Conservation (phyloP, 2,329 filamentous ascomycete genomes). For the Microdochium paspali region DNA sequence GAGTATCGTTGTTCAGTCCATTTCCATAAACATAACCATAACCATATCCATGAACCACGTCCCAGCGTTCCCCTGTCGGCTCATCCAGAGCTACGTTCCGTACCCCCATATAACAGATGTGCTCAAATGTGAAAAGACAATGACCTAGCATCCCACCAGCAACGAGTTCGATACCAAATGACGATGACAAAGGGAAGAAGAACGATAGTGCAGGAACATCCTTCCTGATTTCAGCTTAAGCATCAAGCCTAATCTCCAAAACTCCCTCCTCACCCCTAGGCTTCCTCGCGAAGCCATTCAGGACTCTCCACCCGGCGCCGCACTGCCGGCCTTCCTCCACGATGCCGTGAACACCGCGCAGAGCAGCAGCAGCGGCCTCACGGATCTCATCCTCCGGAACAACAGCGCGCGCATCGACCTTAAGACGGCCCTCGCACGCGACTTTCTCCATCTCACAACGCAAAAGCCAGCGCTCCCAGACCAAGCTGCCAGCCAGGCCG, state of each 20-base stretch:
- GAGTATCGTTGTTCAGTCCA: too few species aligned
- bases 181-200: background rate
- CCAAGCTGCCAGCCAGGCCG: constrained; percentile 76
- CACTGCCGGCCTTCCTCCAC: constrained; percentile 53
- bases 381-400: constrained; percentile 39
- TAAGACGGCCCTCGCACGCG: constrained; percentile 53
- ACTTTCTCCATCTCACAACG: constrained; percentile 76
- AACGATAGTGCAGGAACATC: background rate
- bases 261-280: constrained; percentile 28
- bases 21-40: too few species aligned
- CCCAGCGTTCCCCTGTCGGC: too few species aligned
- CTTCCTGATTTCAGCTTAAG: background rate
- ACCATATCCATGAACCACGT: too few species aligned
- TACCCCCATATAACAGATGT: too few species aligned
- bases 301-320: constrained; percentile 50
- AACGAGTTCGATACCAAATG: background rate
- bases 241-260: constrained; percentile 25
- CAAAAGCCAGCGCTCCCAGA: constrained; percentile 94
- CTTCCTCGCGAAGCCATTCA: constrained; percentile 57
- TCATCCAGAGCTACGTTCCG: too few species aligned
- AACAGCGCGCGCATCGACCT: constrained; percentile 42
- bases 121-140: too few species aligned
- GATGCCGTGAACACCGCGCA: constrained; percentile 50
- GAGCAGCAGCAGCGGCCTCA: constrained; percentile 44
- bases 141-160: too few species aligned